Percentiles rank a stretch among this genome's conserved stretches.
Evolutionary conservation across 2,329 filamentous ascomycete species (phyloP).

Genomic region (Cucurbitaria berberidis): DNA sequence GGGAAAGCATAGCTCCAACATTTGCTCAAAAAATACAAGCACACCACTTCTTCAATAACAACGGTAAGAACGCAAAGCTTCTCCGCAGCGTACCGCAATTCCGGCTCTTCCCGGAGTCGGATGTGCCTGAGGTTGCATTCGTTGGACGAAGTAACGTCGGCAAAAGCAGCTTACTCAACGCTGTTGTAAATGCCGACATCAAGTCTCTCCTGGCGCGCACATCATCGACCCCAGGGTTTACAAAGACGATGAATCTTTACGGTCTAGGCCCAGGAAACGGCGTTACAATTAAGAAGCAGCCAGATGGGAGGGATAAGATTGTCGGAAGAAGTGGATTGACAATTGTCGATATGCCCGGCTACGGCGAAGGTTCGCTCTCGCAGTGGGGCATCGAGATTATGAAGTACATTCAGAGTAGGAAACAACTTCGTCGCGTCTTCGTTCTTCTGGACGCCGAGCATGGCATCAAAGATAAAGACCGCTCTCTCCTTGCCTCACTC

Average conservation of each 20-base stretch:
- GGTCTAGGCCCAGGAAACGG: constrained; percentile 56
- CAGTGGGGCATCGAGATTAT: constrained; percentile 72
- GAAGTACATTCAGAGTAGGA: constrained; percentile 68
- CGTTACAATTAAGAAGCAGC: constrained; percentile 29
- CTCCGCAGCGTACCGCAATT: constrained; percentile 68
- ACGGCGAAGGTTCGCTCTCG: constrained; percentile 65
- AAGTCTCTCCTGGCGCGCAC: constrained; percentile 52
- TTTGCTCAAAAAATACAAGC: constrained; percentile 50
- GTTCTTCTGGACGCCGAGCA: constrained; percentile 69
- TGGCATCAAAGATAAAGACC: constrained; percentile 67
- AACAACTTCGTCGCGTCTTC: constrained; percentile 68
- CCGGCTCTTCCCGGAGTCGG: constrained; percentile 61
- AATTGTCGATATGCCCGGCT: constrained; percentile 74
- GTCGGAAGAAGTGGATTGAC: constrained; percentile 55
- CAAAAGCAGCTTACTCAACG: constrained; percentile 71
- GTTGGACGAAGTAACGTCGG: constrained; percentile 74
- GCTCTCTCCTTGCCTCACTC: constrained; percentile 63
- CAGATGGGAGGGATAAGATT: constrained; percentile 34
- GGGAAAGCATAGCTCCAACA: constrained; percentile 38
- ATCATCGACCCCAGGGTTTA: constrained; percentile 66
- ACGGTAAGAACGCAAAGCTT: constrained; percentile 54
- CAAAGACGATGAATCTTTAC: constrained; percentile 70
- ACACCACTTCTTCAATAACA: constrained; percentile 52
- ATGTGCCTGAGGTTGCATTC: constrained; percentile 68
- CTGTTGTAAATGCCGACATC: constrained; percentile 57